Evolutionary conservation across 108 stramenopile species (phyloP).

Genomic region (Mediolabrus comicus): DNA sequence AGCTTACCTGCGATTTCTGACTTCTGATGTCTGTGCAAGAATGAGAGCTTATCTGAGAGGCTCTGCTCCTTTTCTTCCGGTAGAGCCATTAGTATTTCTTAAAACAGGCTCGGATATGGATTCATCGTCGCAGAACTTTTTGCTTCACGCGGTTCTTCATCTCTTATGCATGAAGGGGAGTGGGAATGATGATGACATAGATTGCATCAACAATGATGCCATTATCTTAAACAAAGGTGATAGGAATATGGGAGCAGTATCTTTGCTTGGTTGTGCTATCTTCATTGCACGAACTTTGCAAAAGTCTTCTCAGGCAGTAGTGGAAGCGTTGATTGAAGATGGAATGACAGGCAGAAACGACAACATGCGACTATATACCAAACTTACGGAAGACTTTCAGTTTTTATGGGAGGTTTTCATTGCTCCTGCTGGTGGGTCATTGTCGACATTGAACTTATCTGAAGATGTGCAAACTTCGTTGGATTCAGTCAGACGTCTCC

Average conservation of each 20-base stretch:
- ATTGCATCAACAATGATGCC: constrained; percentile 55
- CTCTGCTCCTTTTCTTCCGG: constrained; percentile 54
- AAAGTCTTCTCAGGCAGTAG: constrained; percentile 30
- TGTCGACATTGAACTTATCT: constrained; percentile 28
- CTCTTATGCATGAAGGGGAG: constrained; percentile 62
- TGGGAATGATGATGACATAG: constrained; percentile 16
- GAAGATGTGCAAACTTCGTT: constrained; percentile 32
- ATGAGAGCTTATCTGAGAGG: constrained; percentile 82
- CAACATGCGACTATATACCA: constrained; percentile 11
- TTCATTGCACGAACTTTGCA: constrained; percentile 65
- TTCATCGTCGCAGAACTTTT: constrained; percentile 42
- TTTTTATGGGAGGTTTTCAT: constrained; percentile 71
- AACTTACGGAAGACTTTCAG: constrained; percentile 46
- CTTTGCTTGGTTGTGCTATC: constrained; percentile 63
- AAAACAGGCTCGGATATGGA: constrained; percentile 14
- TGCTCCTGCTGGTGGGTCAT: constrained; percentile 40
- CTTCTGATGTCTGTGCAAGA: constrained; percentile 71
- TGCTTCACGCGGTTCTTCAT: constrained; percentile 64
- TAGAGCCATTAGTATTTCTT: constrained; percentile 43
- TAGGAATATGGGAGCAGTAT: constrained; percentile 54
- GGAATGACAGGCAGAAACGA: constrained; percentile 22
- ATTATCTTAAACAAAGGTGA: constrained; percentile 46
- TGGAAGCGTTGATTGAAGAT: constrained; percentile 38
- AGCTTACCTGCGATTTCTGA: constrained; percentile 69
- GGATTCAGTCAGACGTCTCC: constrained; percentile 17